Percentiles rank a stretch among this genome's conserved stretches.
Conservation (phyloP, 2,329 filamentous ascomycete genomes). For the Epichloe hybrida region DNA sequence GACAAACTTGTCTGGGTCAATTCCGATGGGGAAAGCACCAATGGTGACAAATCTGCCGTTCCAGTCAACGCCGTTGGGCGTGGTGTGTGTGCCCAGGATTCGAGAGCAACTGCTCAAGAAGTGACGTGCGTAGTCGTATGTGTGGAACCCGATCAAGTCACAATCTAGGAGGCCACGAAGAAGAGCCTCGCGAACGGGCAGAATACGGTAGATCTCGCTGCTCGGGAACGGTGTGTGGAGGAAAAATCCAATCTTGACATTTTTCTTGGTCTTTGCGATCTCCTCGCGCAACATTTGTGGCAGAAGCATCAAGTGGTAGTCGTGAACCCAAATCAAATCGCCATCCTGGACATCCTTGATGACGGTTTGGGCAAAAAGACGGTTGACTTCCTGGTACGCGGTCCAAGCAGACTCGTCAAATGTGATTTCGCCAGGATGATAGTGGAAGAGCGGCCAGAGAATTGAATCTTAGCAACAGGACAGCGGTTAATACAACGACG, state of each 20-base stretch:
- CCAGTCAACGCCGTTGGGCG: conserved; percentile 86
- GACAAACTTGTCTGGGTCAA: conserved; percentile 92
- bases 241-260: conserved; percentile 97
- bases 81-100: conserved; percentile 68
- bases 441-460: conserved; percentile 97
- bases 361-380: conserved; percentile 79
- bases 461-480: conserved; percentile 59
- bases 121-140: conserved; percentile 96
- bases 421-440: conserved; percentile 95
- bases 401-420: conserved; percentile 93
- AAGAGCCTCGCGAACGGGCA: conserved; percentile 82
- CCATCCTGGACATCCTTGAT: conserved; percentile 81
- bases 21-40: conserved; percentile 93
- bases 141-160: conserved; percentile 95
- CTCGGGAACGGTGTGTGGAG: conserved; percentile 94
- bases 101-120: conserved; percentile 95
- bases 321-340: conserved; percentile 94
- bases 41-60: conserved; percentile 80
- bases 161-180: conserved; percentile 80
- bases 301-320: conserved; percentile 96
- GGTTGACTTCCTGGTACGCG: conserved; percentile 86
- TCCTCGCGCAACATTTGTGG: conserved; percentile 91
- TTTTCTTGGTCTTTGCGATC: conserved; percentile 66
- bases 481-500: neutral
- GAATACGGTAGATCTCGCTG: conserved; percentile 90